phyloP scores from a whole-genome alignment of 208 protist species.

The Leishmania lainsoni region DNA sequence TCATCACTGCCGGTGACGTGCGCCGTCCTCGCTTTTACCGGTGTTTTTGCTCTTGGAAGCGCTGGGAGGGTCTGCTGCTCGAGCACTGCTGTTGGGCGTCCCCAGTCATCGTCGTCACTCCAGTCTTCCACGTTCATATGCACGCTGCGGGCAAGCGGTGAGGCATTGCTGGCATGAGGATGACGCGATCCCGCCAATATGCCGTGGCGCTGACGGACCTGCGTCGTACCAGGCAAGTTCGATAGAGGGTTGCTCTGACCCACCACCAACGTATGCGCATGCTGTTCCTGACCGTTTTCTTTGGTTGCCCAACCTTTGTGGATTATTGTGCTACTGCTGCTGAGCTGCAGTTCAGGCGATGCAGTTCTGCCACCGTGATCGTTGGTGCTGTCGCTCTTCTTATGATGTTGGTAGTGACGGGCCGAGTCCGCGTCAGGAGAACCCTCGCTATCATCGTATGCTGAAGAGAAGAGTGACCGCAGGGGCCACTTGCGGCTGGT shows the following conservation, averaged over 20 bases:
- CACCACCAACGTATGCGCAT: neutral
- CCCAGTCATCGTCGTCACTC: constrained; percentile 1
- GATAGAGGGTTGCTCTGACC: neutral
- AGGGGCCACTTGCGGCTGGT: constrained; percentile 8
- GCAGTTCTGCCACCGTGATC: neutral
- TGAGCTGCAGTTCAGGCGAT: neutral
- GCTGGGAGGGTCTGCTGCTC: neutral
- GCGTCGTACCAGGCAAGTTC: constrained; percentile 5
- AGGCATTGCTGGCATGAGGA: neutral
- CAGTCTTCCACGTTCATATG: neutral
- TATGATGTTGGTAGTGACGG: constrained; percentile 19
- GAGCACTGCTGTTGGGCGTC: neutral
- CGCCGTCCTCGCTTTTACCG: no score
- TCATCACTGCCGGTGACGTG: neutral
- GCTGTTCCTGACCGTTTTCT: neutral
- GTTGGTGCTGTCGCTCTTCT: constrained; percentile 22
- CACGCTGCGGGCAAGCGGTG: neutral
- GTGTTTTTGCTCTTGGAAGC: neutral
- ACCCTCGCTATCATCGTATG: no score
- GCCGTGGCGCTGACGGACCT: constrained; percentile 25
- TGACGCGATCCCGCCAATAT: neutral
- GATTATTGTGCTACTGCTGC: neutral
- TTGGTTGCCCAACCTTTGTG: neutral
- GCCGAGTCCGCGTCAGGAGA: neutral
- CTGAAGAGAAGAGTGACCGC: constrained; percentile 4